These are phyloP conservation scores for Acanthamoeba polyphaga DNA, from an alignment of 208 protist species.

Conservation along the genomic window DNA sequence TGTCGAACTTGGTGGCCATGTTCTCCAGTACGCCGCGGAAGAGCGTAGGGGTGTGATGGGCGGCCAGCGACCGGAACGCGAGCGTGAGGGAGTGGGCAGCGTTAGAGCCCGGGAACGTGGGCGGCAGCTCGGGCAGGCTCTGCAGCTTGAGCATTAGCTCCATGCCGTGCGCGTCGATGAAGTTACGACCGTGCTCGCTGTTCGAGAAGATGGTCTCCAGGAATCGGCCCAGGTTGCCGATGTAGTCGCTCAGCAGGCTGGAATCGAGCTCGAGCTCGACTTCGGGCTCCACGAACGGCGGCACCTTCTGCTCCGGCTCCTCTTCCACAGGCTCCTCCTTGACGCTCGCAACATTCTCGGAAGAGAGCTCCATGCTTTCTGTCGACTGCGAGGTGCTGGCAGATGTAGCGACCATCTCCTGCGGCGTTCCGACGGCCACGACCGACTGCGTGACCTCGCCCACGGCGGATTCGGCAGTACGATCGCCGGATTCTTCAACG, in stretches of 20 bases:
- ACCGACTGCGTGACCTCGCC: too few relatives aligned
- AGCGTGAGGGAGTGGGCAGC: conserved; percentile 47
- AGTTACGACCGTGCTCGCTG: conserved; percentile 70
- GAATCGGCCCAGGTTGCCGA: conserved; percentile 69
- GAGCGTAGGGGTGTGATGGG: conserved; percentile 25
- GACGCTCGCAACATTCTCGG: not conserved
- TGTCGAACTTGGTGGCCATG: conserved; percentile 33
- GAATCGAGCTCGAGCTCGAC: conserved; percentile 15
- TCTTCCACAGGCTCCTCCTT: not conserved
- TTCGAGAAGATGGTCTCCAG: conserved; percentile 56
- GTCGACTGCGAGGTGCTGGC: not conserved
- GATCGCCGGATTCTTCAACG: not conserved
- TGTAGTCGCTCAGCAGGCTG: conserved; percentile 18
- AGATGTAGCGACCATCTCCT: not conserved
- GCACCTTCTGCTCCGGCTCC: not conserved
- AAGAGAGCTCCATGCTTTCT: not conserved
- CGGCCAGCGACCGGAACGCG: conserved; percentile 6
- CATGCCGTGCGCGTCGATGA: conserved; percentile 61
- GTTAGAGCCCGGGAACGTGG: not conserved
- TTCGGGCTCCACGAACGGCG: conserved; percentile 51
- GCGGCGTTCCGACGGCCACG: not conserved
- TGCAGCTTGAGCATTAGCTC: conserved; percentile 45
- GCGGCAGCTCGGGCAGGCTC: conserved; percentile 24
- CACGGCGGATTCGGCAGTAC: too few relatives aligned
- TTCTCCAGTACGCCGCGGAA: conserved; percentile 44